Evolutionary conservation across 129 eudicot genomes (phyloP).

Genomic region (Helichrysum umbraculigerum): DNA sequence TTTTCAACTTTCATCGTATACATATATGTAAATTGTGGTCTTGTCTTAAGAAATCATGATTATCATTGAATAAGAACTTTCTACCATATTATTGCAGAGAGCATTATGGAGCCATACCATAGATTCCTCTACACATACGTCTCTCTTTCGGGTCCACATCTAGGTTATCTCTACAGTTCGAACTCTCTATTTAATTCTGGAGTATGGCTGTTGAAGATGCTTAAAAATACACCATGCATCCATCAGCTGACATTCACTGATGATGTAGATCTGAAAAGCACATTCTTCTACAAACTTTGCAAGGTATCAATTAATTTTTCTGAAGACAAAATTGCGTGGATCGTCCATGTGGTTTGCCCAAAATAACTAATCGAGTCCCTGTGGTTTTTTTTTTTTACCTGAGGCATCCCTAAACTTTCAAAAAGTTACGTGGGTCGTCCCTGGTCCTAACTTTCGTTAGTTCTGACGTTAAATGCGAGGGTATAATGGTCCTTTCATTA

Average conservation of each 20-base stretch:
- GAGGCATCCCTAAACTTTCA: no score
- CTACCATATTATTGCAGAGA: constrained; percentile 45
- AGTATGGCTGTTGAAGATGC: constrained; percentile 74
- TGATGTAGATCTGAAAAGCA: constrained; percentile 61
- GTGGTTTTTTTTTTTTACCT: no score
- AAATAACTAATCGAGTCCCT: no score
- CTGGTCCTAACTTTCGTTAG: no score
- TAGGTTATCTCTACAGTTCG: constrained; percentile 80
- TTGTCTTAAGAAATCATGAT: not conserved
- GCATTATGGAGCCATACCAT: constrained; percentile 76
- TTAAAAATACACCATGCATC: constrained; percentile 72
- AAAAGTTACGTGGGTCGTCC: no score
- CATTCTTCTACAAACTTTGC: constrained; percentile 75
- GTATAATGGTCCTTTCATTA: no score
- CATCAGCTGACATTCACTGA: constrained; percentile 82
- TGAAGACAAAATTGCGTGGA: no score
- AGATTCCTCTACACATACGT: constrained; percentile 66
- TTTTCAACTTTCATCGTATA: no score
- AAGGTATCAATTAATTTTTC: constrained; percentile 45
- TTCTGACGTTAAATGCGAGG: no score
- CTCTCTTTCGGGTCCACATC: constrained; percentile 87
- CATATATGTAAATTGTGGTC: not conserved
- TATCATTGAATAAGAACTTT: not conserved
- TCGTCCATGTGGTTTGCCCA: no score
- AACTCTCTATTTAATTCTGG: constrained; percentile 82